Conservation (phyloP, 2,329 filamentous ascomycete species). For the Parafenestella ontariensis region DNA sequence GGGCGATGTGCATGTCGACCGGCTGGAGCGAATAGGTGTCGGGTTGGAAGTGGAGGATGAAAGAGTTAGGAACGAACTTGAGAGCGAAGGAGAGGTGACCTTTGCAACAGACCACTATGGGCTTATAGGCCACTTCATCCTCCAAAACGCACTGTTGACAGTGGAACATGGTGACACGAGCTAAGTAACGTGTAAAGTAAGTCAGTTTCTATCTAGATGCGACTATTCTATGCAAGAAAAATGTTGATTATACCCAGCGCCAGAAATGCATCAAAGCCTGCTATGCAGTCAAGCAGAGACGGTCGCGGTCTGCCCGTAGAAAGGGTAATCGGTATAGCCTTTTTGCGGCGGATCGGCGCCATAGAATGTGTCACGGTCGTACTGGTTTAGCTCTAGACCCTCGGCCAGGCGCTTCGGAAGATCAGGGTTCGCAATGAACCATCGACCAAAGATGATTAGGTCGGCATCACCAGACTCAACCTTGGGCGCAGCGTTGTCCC, state of each 20-base stretch:
- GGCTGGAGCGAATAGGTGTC: slow-evolving; percentile 56
- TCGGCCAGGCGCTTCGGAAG: slow-evolving; percentile 52
- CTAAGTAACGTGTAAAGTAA: background rate
- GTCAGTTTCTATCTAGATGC: background rate
- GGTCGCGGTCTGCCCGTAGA: slow-evolving; percentile 25
- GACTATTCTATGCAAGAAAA: slow-evolving; percentile 2
- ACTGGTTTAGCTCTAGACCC: slow-evolving; percentile 48
- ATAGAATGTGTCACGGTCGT: slow-evolving; percentile 57
- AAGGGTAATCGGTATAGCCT: slow-evolving; percentile 53
- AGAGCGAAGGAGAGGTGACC: slow-evolving; percentile 15
- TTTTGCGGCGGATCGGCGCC: slow-evolving; percentile 43
- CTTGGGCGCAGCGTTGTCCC: slow-evolving; percentile 59
- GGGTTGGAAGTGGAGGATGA: background rate
- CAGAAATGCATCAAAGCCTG: slow-evolving; percentile 13
- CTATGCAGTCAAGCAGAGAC: slow-evolving; percentile 22
- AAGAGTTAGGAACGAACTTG: background rate
- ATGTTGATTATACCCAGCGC: slow-evolving; percentile 3
- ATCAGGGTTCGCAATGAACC: slow-evolving; percentile 58
- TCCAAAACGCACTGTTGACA: background rate
- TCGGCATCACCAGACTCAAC: slow-evolving; percentile 53
- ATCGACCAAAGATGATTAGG: slow-evolving; percentile 53
- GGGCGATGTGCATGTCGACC: slow-evolving; percentile 43
- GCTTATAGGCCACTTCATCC: slow-evolving; percentile 38
- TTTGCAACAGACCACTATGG: slow-evolving; percentile 61
- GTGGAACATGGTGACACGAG: background rate